Evolutionary conservation across 805 yeast genomes (phyloP), one percentile per base, ranked within the genome.

Genomic region (Nakazawaea sp.): DNA sequence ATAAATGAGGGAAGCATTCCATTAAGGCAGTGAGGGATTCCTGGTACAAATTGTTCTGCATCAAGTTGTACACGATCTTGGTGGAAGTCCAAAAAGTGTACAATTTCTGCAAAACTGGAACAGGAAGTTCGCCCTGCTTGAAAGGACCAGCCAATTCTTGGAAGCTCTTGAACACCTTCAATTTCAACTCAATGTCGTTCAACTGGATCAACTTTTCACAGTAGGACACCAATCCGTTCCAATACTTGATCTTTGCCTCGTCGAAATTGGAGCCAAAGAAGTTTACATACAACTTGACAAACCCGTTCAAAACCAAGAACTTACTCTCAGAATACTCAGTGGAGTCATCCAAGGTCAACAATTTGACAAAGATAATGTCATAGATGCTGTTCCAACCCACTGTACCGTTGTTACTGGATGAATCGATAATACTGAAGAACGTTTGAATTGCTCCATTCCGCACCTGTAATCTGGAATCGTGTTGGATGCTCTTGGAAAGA

Each of bases 381-480:
- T 77, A 79, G 3, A 89, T 71, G n/a, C 78, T 55, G 19, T 68
- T 59, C 96, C 96, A 88, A 15, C 78, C 61, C 30, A 63, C 61
- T 13, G 33, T 27, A 6, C 12, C 16, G 7, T 9, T 16, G 9
- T 56, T 50, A 0, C 85, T 81, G 53, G 82, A 86, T 3, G 89
- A 73, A 36, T 83, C 86, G 42, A 84, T 66, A 20, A 90, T 79
- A 45, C 89, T 75, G 58, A 87, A 86, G 45, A 89, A 78, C 0
- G 96, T 90, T 52, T 88, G 95, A 12, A 87, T 72, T 0, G 96
- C 79, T 2, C 96, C 96, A 49, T 87, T 88, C 43, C 94, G 70
- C 1, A 90, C 95, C 48, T 88, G 95, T 1, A 79, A 70, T 38
- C 95, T 68, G 3, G 66, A 50, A 45, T 83, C 95, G 19, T 61